Base-by-base conservation (phyloP, 768 basidiomycete species). In the Naganishia kalamii region DNA sequence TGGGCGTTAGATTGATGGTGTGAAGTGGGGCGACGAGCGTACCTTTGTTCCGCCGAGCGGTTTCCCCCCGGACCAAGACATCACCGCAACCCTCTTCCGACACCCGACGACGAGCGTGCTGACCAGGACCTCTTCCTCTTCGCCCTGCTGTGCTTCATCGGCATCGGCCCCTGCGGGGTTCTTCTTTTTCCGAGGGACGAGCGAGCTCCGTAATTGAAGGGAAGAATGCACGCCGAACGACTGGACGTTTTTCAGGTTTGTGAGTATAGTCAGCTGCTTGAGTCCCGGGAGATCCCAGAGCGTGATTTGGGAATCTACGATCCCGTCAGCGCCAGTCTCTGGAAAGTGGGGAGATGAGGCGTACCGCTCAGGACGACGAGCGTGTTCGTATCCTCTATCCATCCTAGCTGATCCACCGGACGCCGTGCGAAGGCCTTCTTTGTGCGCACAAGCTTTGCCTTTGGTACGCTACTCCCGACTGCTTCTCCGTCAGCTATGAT, bases 61-160 rank as follows among this genome's bases (percentile, higher is more conserved):
- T 41, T 57, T 68, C 32, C 62, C 66, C 5, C 35, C 29, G 4
- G 51, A 60, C 62, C 62, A 68, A 8, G 85, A 83, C 75, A 92
- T 92, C 17, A 96, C 79, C 0, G 92, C 86, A 7, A 89, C 84
- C 74, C 87, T 90, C 68, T 91, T 83, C 67, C 88, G 80, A 75
- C 93, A 96, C 29, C 92, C 94, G 4, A 96, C 82, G 13, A 90
- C 82, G 17, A 99, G 82, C 62, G 83, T 82, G 0, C 91, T 91
- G n/a, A 89, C 80, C 25, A 54, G 33, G 87, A 77, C 3, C 82
- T 83, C 35, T 89, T 86, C 33, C 88, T 85, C 11, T 83, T 80
- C 30, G 81, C 81, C 0, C 77, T 79, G 30, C 63, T 65, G 23
- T 50, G 64, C 69, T 6, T 70, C 67, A 10, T 65, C 67, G 23